Percentiles rank a stretch among this genome's conserved stretches.
phyloP scores from a whole-genome alignment of 345 rosid species.

The Tarenaya hassleriana region DNA sequence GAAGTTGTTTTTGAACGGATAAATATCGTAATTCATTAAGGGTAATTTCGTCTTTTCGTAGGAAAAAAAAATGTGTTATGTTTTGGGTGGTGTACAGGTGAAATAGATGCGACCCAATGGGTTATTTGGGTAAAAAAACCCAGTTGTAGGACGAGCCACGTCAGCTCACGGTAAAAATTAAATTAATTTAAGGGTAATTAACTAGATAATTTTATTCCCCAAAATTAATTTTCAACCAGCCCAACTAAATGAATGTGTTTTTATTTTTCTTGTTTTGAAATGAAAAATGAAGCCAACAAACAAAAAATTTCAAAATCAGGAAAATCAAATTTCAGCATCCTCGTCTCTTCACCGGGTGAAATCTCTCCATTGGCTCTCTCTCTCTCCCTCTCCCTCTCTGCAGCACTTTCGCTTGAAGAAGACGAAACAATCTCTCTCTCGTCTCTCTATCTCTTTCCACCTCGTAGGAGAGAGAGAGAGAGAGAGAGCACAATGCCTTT shows the following conservation, averaged over 20 bases:
- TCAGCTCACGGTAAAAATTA: no score
- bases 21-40: no score
- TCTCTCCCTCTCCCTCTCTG: constrained; percentile 32
- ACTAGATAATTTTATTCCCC: constrained; percentile 12
- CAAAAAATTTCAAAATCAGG: constrained; percentile 27
- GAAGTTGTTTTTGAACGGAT: no score
- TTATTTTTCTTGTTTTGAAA: constrained; percentile 9
- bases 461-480: constrained; percentile 12
- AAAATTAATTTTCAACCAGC: constrained; percentile 24
- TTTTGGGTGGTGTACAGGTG: no score
- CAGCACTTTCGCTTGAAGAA: constrained; percentile 51
- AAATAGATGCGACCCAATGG: no score
- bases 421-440: constrained; percentile 67
- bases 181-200: constrained; percentile 12
- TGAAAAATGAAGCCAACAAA: constrained; percentile 6
- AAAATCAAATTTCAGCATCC: constrained; percentile 18
- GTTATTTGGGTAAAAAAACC: no score
- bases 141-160: constrained; percentile 4
- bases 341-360: constrained; percentile 24
- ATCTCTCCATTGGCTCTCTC: constrained; percentile 16
- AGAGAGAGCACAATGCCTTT: constrained; percentile 30
- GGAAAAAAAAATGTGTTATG: no score
- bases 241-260: constrained; percentile 15
- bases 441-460: no score
- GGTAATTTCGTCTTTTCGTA: no score